Percentiles rank a stretch among this genome's conserved stretches.
Evolutionary conservation across 768 basidiomycete genomes (phyloP).

Genomic region (Termitomyces sp.): DNA sequence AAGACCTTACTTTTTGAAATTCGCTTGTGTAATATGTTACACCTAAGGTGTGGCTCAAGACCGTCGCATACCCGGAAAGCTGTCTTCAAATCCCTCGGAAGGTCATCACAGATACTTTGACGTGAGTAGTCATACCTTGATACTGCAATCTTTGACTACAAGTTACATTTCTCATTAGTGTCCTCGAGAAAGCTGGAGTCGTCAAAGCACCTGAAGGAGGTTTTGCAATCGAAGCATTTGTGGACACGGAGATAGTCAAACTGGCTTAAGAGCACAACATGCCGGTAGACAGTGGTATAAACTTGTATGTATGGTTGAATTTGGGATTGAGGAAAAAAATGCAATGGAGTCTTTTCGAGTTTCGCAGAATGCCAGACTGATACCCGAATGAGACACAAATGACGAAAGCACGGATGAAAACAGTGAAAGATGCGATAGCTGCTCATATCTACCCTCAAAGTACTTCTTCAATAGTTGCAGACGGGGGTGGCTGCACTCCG

Average conservation of each 20-base stretch:
- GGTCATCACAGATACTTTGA: constrained; percentile 65
- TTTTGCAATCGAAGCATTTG: constrained; percentile 51
- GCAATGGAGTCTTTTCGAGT: background rate
- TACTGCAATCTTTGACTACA: background rate
- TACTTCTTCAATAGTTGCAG: constrained; percentile 6
- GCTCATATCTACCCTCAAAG: background rate
- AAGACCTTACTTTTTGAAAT: background rate
- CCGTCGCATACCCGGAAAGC: constrained; percentile 68
- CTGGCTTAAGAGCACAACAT: constrained; percentile 28
- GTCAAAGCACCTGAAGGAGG: constrained; percentile 51
- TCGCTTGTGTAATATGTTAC: background rate
- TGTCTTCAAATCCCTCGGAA: constrained; percentile 58
- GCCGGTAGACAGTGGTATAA: background rate
- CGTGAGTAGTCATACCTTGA: constrained; percentile 34
- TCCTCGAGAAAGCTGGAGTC: constrained; percentile 73
- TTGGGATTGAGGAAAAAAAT: background rate
- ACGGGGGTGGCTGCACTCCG: background rate
- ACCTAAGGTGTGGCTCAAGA: constrained; percentile 74
- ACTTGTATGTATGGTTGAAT: background rate
- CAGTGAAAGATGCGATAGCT: background rate
- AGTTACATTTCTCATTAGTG: constrained; percentile 29
- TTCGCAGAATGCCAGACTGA: background rate
- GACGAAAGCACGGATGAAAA: constrained; percentile 6
- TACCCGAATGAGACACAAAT: background rate
- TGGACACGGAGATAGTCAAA: constrained; percentile 47